Base-by-base conservation (phyloP, 306 rosid species). In the Sophora flavescens region DNA sequence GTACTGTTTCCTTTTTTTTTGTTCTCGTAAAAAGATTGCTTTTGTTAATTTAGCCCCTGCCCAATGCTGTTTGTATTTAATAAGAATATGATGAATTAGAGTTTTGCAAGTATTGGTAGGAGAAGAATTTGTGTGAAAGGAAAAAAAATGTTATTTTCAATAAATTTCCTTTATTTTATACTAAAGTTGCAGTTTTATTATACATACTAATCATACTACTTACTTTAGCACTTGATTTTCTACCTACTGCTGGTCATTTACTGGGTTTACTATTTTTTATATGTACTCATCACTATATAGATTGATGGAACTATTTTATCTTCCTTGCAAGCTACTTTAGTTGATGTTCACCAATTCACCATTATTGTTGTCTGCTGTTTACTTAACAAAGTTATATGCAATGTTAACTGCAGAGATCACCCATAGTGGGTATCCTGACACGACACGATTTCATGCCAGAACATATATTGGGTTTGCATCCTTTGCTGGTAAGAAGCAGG, bases 361-460 rank as follows among this genome's bases (percentile, higher is more conserved):
- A 5, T 65, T 56, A 14, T 32, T 72, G 5, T 50, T 57, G 8
- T 64, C 50, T 71, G 26, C 13, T 7, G 22, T 69, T 59, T 42
- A 11, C 64, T 66, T 22, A 70, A 36, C 36, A 1, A 16, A 61
- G 56, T 54, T 78, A 32, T 64, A 48, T 74, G 65, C 76, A 52
- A 52, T 68, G 65, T 79, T 71, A 74, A 64, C 57, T 84, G 89
- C 99, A 95, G 99, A 82, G 89, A 84, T 81, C 86, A 38, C 97
- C 97, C 0, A 90, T 92, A 48, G 92, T 89, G 47, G 97, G 99
- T 26, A 87, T 95, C 75, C 76, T 92, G 80, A 95, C 97, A 1
- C 82, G 99, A 79, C 99, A 95, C 13, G 97, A 95, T 80, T 95
- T 95, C 85, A 95, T 83, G 89, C 76, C 97, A 3, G 99, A 92